Conservation (phyloP, 306 rosid genomes). For the Prinsepia uniflora region DNA sequence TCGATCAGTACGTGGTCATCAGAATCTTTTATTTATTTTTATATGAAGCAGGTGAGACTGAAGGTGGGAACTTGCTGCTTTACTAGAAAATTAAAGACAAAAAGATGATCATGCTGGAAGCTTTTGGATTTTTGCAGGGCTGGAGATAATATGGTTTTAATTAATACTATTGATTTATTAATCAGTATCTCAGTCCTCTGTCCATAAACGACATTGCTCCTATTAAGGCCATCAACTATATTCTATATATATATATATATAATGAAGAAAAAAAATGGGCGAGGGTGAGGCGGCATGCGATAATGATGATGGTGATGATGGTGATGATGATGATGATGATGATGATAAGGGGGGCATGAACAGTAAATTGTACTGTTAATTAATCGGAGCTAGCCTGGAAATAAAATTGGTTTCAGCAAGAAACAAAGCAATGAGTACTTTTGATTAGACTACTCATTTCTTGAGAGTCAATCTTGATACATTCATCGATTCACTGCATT, state of each 20-base stretch:
- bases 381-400: neutral
- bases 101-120: slow-evolving; percentile 23
- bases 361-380: neutral
- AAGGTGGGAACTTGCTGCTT: slow-evolving; percentile 27
- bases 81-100: slow-evolving; percentile 22
- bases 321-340: neutral
- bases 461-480: neutral
- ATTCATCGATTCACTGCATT: too few relatives aligned
- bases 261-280: neutral
- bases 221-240: slow-evolving; percentile 9
- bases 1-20: neutral
- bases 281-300: neutral
- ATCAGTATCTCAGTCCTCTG: slow-evolving; percentile 10
- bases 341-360: neutral
- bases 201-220: neutral
- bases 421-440: neutral
- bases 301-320: neutral
- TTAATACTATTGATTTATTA: neutral
- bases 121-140: slow-evolving; percentile 22
- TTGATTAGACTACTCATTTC: slow-evolving; percentile 4
- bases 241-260: neutral
- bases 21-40: slow-evolving; percentile 28
- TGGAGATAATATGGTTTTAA: slow-evolving; percentile 5
- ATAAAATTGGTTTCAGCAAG: neutral
- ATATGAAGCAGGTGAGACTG: slow-evolving; percentile 22